Conservation (phyloP, 805 yeast species). For the Candida maltosa region DNA sequence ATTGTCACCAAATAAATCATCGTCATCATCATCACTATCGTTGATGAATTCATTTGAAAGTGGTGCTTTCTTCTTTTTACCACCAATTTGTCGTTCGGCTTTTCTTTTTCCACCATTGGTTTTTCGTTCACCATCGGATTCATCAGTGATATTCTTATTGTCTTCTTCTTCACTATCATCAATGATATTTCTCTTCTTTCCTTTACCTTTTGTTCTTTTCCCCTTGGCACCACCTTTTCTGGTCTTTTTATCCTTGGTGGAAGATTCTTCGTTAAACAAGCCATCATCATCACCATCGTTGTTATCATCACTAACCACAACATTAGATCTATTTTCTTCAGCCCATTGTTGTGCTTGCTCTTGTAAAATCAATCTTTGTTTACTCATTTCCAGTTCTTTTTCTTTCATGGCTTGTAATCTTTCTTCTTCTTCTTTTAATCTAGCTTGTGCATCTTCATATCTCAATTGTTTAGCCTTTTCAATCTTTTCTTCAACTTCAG, state of each 20-base stretch:
- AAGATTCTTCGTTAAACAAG: conserved; percentile 41
- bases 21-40: conserved; percentile 48
- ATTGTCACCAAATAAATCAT: conserved; percentile 24
- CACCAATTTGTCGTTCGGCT: conserved; percentile 8
- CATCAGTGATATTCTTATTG: conserved; percentile 17
- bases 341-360: conserved; percentile 53
- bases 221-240: conserved; percentile 24
- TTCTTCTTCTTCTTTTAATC: conserved; percentile 35
- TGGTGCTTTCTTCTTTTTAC: conserved; percentile 19
- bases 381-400: conserved; percentile 41
- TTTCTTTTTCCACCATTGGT: conserved; percentile 10
- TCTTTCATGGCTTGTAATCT: conserved; percentile 41
- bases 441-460: conserved; percentile 50
- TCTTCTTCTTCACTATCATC: conserved; percentile 34
- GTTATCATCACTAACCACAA: conserved; percentile 35
- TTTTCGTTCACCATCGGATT: conserved; percentile 15
- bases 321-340: conserved; percentile 35
- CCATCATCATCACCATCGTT: conserved; percentile 34
- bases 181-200: conserved; percentile 28
- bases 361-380: conserved; percentile 45
- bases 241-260: conserved; percentile 32
- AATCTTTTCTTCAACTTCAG: conserved; percentile 54
- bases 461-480: conserved; percentile 68
- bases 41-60: conserved; percentile 33
- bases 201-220: conserved; percentile 17